Evolutionary conservation across 2,329 filamentous ascomycete species (phyloP).

Genomic region (Clarireedia monteithiana): DNA sequence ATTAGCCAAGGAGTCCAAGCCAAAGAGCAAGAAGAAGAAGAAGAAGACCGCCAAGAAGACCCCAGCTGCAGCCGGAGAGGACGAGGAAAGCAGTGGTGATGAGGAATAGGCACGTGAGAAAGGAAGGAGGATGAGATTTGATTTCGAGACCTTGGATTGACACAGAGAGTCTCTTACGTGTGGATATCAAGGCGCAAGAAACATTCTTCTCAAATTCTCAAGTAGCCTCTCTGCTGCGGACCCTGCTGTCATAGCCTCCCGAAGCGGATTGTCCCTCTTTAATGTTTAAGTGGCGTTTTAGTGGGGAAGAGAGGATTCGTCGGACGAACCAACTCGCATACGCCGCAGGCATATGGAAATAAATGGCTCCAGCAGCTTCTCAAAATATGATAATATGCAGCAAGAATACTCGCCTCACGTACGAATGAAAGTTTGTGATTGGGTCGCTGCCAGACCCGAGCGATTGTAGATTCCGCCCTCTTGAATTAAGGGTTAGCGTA

Average conservation of each 20-base stretch:
- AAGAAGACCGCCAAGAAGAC: constrained; percentile 47
- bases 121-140: constrained; percentile 1
- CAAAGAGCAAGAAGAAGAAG: constrained; percentile 85
- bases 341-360: neutral
- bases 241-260: constrained; percentile 6
- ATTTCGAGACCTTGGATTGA: neutral
- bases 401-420: neutral
- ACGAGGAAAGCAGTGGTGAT: constrained; percentile 31
- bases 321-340: neutral
- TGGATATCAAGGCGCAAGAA: neutral
- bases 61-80: constrained; percentile 26
- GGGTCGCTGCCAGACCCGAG: neutral
- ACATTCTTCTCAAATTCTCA: constrained; percentile 1
- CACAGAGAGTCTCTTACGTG: neutral
- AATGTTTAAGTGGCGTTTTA: constrained; percentile 1
- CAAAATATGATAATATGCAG: neutral
- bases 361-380: neutral
- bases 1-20: constrained; percentile 76
- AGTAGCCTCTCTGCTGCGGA: constrained; percentile 13
- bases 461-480: neutral
- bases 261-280: constrained; percentile 1
- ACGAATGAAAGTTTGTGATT: neutral
- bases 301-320: neutral
- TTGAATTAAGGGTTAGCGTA: neutral
- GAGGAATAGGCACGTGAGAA: constrained; percentile 27